These are phyloP conservation scores for Globisporangium megalacanthum DNA, from an alignment of 352 stramenopile genomes.

Conservation along the genomic window DNA sequence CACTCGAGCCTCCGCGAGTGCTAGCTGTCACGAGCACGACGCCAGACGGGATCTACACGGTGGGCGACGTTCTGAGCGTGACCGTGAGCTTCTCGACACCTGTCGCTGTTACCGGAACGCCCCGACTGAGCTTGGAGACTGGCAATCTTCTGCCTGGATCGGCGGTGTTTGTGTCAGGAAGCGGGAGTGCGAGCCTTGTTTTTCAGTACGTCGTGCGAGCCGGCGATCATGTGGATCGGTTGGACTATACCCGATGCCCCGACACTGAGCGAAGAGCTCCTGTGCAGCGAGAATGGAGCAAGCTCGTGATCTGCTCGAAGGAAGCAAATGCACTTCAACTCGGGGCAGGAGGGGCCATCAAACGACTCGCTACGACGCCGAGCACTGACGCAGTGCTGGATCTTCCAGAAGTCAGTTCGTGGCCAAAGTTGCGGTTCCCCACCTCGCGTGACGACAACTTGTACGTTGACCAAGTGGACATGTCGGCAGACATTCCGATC, in stretches of 20 bases:
- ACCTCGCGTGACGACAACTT: slow-evolving; percentile 25
- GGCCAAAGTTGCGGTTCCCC: slow-evolving; percentile 45
- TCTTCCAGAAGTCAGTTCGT: slow-evolving; percentile 57
- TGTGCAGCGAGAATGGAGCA: slow-evolving; percentile 30
- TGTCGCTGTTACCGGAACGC: slow-evolving; percentile 38
- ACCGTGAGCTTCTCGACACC: slow-evolving; percentile 44
- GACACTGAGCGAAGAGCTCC: slow-evolving; percentile 21
- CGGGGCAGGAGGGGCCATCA: slow-evolving; percentile 32
- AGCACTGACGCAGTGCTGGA: slow-evolving; percentile 45
- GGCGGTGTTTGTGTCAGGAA: slow-evolving; percentile 41
- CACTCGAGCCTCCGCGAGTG: slow-evolving; percentile 42
- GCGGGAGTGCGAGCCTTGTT: slow-evolving; percentile 23
- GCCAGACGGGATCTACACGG: slow-evolving; percentile 53
- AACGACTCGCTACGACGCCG: slow-evolving; percentile 32
- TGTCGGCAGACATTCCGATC: slow-evolving; percentile 17
- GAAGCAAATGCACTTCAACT: slow-evolving; percentile 45
- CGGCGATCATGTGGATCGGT: slow-evolving; percentile 47
- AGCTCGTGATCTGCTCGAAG: slow-evolving; percentile 42
- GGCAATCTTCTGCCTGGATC: slow-evolving; percentile 14
- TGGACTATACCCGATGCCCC: slow-evolving; percentile 56
- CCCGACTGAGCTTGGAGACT: slow-evolving; percentile 33
- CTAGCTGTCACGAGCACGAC: slow-evolving; percentile 38
- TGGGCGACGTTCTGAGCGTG: slow-evolving; percentile 38
- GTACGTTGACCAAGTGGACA: slow-evolving; percentile 53
- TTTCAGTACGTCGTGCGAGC: slow-evolving; percentile 53